Conservation (phyloP, 495 filamentous ascomycete species). For the Platismatia glauca region DNA sequence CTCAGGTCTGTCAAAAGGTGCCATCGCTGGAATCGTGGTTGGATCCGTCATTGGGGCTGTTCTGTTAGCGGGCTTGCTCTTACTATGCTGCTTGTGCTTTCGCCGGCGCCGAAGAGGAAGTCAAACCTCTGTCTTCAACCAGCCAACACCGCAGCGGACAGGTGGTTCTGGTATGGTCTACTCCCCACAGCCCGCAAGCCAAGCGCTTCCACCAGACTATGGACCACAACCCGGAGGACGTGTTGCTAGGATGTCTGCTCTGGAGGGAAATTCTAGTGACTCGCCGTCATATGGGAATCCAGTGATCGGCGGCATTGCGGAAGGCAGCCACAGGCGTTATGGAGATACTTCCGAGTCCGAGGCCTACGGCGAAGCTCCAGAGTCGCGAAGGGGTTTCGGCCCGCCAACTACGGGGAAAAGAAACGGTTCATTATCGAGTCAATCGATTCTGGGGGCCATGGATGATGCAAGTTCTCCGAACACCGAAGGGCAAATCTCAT, state of each 20-base stretch:
- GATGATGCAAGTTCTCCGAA: slow-evolving; percentile 68
- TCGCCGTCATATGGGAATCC: slow-evolving; percentile 46
- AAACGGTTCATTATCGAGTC: slow-evolving; percentile 83
- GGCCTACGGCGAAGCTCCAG: slow-evolving; percentile 68
- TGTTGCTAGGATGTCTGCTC: slow-evolving; percentile 90
- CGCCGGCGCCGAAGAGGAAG: slow-evolving; percentile 52
- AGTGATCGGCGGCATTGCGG: slow-evolving; percentile 28
- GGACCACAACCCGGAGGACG: slow-evolving; percentile 77
- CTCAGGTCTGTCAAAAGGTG: slow-evolving; percentile 62
- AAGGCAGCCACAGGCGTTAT: slow-evolving; percentile 40
- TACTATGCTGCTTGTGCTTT: slow-evolving; percentile 43
- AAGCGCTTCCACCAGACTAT: slow-evolving; percentile 48
- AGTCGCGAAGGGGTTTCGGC: slow-evolving; percentile 53
- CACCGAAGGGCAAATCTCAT: slow-evolving; percentile 69
- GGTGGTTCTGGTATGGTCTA: slow-evolving; percentile 44
- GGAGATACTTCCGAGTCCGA: slow-evolving; percentile 76
- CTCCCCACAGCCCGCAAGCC: slow-evolving; percentile 26
- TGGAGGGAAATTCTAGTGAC: slow-evolving; percentile 61
- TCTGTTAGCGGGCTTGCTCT: slow-evolving; percentile 54
- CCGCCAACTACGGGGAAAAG: slow-evolving; percentile 61
- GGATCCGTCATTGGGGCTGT: slow-evolving; percentile 65
- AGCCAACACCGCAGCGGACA: slow-evolving; percentile 69
- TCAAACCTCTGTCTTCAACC: slow-evolving; percentile 66
- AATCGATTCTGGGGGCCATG: slow-evolving; percentile 59
- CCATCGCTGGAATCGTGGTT: slow-evolving; percentile 84